Base-by-base conservation (phyloP, 352 stramenopile genomes). In the Elongisporangium anandrum region DNA sequence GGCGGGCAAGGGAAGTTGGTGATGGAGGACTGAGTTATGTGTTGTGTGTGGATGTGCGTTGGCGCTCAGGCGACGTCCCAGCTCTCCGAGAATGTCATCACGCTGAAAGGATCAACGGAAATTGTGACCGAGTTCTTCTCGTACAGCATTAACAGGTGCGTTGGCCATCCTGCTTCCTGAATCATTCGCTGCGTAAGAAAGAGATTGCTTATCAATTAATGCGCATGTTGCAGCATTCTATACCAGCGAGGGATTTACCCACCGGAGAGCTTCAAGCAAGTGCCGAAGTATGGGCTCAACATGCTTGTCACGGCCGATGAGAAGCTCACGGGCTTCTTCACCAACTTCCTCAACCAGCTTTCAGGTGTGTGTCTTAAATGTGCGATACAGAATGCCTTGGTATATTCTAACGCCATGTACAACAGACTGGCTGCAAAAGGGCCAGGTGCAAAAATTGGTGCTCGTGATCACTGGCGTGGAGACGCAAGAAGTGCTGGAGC, bases 61-160 rank as follows among this genome's bases (percentile, higher is more conserved):
- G 3, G 9, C 19, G 38, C 19, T 47, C 57, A 94, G 84, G 75
- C 80, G 19, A 88, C 81, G 52, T 69, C 80, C 12, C 81, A 92
- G 61, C 63, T 87, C 39, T 80, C 75, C 16, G 79, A 96, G 73
- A 99, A 92, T 55, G 85, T 99, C 26, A 99, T 99, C 68, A 99
- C 97, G n/a, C 78, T 99, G 17, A 98, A 98, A 69, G 98, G 98
- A 48, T 99, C 95, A 21, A 97, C 98, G 2, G 95, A 98, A 66
- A 98, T 99, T 50, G 97, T 99, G 51, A 98, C 96, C 0, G 97
- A 99, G 78, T 99, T 99, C 73, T 99, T 99, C 85, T 97, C 97
- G 57, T 99, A 97, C 66, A 94, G 92, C 58, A 99, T 99, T 77
- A 99, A 99, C 85, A 96, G 81, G 88, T 96, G 70, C 26, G 52